These are phyloP conservation scores for Tolypocladium cylindrosporum DNA, from an alignment of 2,329 filamentous ascomycete species.

Conservation along the genomic window DNA sequence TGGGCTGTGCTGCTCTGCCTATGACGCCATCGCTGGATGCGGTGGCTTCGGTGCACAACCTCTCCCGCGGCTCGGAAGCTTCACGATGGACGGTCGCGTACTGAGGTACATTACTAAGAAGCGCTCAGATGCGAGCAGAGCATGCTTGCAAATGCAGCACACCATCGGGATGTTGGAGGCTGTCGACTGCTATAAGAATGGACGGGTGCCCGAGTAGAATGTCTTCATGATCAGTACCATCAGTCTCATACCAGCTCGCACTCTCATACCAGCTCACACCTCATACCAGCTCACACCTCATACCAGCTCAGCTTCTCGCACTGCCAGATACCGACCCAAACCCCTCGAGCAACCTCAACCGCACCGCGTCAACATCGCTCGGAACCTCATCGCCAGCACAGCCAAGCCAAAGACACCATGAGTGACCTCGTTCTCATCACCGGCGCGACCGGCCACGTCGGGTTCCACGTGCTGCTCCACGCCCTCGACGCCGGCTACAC, in stretches of 20 bases:
- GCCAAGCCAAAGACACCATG: background rate
- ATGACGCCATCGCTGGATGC: background rate
- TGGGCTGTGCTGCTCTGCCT: too few relatives aligned
- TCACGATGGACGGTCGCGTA: background rate
- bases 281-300: too few relatives aligned
- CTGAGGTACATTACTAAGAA: background rate
- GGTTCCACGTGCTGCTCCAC: slow-evolving; percentile 15
- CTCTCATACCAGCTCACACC: too few relatives aligned
- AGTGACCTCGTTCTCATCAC: slow-evolving; percentile 13
- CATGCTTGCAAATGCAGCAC: background rate
- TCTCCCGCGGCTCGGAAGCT: background rate
- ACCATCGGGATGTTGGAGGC: background rate
- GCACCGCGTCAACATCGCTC: background rate
- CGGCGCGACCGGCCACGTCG: slow-evolving; percentile 19
- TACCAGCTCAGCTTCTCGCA: too few relatives aligned
- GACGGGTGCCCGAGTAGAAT: background rate
- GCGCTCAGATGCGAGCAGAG: background rate
- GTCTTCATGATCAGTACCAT: background rate
- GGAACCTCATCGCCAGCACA: background rate
- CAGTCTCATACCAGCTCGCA: background rate
- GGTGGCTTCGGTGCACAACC: background rate
- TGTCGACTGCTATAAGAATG: background rate
- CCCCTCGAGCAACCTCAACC: background rate
- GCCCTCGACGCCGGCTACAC: slow-evolving; percentile 14
- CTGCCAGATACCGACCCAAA: background rate